Conservation (phyloP, 495 filamentous ascomycete genomes). For the Penicillium soppii region DNA sequence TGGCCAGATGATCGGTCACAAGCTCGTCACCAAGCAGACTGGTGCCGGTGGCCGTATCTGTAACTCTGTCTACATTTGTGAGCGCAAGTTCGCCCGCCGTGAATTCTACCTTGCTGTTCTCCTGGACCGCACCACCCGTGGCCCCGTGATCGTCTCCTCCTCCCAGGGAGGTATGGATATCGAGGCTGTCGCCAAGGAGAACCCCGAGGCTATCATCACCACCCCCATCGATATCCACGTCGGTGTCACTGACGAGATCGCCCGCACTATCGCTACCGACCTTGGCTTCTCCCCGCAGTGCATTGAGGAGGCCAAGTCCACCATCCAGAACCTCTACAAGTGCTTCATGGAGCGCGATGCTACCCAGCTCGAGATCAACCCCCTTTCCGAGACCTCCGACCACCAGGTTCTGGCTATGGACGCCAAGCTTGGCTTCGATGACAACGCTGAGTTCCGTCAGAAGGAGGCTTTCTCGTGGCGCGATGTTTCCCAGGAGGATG, state of each 20-base stretch:
- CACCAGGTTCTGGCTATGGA: slow-evolving; percentile 99
- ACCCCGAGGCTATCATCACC: slow-evolving; percentile 89
- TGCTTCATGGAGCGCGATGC: slow-evolving; percentile 98
- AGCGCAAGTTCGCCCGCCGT: slow-evolving; percentile 97
- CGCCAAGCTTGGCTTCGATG: slow-evolving; percentile 95
- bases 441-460: slow-evolving; percentile 98
- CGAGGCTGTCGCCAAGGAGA: slow-evolving; percentile 96
- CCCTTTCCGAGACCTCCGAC: slow-evolving; percentile 92
- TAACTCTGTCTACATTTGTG: slow-evolving; percentile 96
- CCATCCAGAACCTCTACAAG: slow-evolving; percentile 98
- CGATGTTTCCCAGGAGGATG: slow-evolving; percentile 91
- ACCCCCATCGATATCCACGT: slow-evolving; percentile 90
- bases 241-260: slow-evolving; percentile 94
- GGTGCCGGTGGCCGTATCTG: slow-evolving; percentile 87
- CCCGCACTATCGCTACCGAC: slow-evolving; percentile 82
- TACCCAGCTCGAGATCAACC: slow-evolving; percentile 99
- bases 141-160: slow-evolving; percentile 93
- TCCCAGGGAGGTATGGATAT: slow-evolving; percentile 99
- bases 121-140: slow-evolving; percentile 92
- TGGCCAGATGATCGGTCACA: slow-evolving; percentile 98
- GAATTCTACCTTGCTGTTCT: slow-evolving; percentile 98
- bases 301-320: slow-evolving; percentile 88
- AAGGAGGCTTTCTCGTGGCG: slow-evolving; percentile 93
- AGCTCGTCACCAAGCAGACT: slow-evolving; percentile 99
- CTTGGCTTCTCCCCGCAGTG: slow-evolving; percentile 97